Evolutionary conservation across 1,139 yeast species (phyloP).

Genomic region (Chernovozyma sophiae-reginae): DNA sequence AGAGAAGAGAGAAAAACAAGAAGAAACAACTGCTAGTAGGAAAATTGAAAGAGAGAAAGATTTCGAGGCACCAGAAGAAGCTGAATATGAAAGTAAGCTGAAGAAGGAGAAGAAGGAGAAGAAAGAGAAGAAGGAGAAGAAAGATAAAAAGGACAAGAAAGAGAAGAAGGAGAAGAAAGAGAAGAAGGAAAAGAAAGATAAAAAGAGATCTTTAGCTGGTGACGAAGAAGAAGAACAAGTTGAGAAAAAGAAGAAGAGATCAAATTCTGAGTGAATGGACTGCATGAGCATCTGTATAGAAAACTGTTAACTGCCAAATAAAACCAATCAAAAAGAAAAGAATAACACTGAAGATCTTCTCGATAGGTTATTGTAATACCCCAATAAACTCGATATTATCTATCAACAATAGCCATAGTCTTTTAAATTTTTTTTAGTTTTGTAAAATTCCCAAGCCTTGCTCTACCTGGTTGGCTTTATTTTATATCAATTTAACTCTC

Average conservation of each 20-base stretch:
- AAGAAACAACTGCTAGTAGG: conserved; percentile 60
- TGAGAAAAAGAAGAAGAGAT: conserved; percentile 1
- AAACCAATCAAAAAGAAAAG: no score
- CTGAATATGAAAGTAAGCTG: conserved; percentile 36
- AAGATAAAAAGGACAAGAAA: conserved; percentile 20
- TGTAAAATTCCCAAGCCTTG: no score
- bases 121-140: conserved; percentile 17
- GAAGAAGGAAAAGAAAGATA: conserved; percentile 20
- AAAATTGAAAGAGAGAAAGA: conserved; percentile 73
- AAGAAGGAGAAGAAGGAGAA: conserved; percentile 21
- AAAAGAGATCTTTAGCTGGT: conserved; percentile 2
- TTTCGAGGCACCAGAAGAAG: conserved; percentile 82
- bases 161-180: conserved; percentile 18
- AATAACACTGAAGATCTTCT: no score
- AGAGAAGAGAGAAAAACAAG: conserved; percentile 77
- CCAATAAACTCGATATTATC: no score
- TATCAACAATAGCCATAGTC: no score
- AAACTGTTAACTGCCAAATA: no score
- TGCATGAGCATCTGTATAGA: no score
- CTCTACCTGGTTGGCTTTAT: no score
- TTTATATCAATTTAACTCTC: no score
- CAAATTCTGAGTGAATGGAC: background rate
- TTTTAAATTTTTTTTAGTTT: no score
- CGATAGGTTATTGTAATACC: no score
- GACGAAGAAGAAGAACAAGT: conserved; percentile 8